These are phyloP conservation scores for Nothopassalora personata DNA, from an alignment of 2,329 filamentous ascomycete species.

Conservation along the genomic window DNA sequence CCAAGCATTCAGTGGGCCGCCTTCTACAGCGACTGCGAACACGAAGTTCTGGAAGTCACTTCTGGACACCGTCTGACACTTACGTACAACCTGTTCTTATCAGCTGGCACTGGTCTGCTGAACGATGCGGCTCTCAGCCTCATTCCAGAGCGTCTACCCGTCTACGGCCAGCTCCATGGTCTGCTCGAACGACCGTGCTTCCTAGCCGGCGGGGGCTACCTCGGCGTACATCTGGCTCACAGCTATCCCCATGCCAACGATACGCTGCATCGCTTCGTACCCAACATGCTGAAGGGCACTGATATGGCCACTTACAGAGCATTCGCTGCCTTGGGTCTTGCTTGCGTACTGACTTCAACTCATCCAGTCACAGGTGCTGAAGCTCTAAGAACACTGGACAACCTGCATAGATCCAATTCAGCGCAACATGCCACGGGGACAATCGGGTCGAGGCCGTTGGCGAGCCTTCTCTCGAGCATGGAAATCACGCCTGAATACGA, in stretches of 20 bases:
- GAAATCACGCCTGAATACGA: background rate
- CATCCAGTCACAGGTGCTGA: background rate
- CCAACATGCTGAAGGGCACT: slow-evolving; percentile 23
- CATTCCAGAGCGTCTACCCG: slow-evolving; percentile 32
- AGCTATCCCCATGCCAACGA: slow-evolving; percentile 23
- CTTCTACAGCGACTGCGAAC: slow-evolving; percentile 51
- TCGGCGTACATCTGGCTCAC: slow-evolving; percentile 22
- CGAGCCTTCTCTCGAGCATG: background rate
- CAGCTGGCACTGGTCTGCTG: slow-evolving; percentile 33
- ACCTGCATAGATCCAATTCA: background rate
- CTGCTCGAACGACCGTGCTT: slow-evolving; percentile 27
- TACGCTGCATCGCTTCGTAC: slow-evolving; percentile 14
- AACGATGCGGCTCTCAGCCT: slow-evolving; percentile 22
- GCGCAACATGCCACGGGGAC: background rate
- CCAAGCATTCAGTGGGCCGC: slow-evolving; percentile 44
- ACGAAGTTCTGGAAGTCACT: slow-evolving; percentile 48
- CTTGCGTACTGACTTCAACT: slow-evolving; percentile 2
- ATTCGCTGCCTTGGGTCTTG: slow-evolving; percentile 7
- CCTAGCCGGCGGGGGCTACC: slow-evolving; percentile 25
- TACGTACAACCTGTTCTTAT: slow-evolving; percentile 55
- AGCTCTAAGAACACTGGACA: background rate
- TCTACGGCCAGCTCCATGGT: slow-evolving; percentile 17
- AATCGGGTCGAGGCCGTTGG: background rate
- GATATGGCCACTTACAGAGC: slow-evolving; percentile 26
- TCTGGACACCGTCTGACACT: slow-evolving; percentile 52